phyloP scores from a whole-genome alignment of 2,329 filamentous ascomycete genomes.

The Sordariomycetes sp. region DNA sequence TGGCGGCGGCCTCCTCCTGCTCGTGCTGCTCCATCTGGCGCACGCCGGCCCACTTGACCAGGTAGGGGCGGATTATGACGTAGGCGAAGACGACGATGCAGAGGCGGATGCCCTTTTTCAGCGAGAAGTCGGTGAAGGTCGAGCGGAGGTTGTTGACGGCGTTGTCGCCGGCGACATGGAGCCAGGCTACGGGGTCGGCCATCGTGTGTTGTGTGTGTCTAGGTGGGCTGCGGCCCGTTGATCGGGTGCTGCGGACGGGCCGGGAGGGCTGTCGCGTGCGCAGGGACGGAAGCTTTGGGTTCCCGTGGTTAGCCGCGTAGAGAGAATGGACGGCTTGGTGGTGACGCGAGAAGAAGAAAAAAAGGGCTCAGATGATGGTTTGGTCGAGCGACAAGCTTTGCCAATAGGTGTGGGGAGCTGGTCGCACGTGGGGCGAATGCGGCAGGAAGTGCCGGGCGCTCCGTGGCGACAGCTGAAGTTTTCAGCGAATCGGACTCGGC shows the following conservation, averaged over 20 bases:
- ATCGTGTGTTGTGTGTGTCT: neutral
- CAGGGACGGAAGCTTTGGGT: too few relatives aligned
- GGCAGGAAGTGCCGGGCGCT: too few relatives aligned
- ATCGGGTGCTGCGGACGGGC: neutral
- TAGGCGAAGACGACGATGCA: conserved; percentile 64
- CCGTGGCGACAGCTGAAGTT: too few relatives aligned
- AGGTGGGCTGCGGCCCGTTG: neutral
- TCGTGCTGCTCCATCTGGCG: conserved; percentile 55
- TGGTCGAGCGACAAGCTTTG: too few relatives aligned
- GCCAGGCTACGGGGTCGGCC: neutral
- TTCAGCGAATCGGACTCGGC: too few relatives aligned
- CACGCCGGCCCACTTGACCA: conserved; percentile 56
- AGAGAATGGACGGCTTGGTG: too few relatives aligned
- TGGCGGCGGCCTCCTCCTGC: conserved; percentile 41
- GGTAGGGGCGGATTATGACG: conserved; percentile 61
- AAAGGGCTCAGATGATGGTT: too few relatives aligned
- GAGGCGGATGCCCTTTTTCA: conserved; percentile 54
- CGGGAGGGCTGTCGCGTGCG: too few relatives aligned
- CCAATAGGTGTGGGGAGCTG: too few relatives aligned
- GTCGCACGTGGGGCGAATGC: too few relatives aligned
- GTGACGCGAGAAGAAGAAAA: too few relatives aligned
- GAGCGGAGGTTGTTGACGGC: conserved; percentile 30
- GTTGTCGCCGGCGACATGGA: neutral
- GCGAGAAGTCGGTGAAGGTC: conserved; percentile 38
- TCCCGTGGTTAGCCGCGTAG: too few relatives aligned